These are phyloP conservation scores for Vaccinium corymbosum DNA, from an alignment of 148 eudicot species.

Conservation along the genomic window DNA sequence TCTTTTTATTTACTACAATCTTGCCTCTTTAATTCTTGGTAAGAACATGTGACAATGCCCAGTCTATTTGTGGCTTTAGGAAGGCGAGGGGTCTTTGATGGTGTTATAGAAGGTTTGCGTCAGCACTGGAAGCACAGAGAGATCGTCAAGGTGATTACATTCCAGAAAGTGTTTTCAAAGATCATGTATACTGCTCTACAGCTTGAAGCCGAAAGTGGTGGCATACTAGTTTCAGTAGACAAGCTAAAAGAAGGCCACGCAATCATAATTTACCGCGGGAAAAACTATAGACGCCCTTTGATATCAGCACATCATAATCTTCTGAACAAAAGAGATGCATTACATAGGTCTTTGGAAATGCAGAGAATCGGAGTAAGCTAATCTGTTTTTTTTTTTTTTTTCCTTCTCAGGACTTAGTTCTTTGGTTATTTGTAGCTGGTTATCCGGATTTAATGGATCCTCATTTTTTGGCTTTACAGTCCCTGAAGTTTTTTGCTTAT, in stretches of 20 bases:
- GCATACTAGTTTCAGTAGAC: conserved; percentile 64
- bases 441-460: not conserved
- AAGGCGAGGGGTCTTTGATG: conserved; percentile 86
- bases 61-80: conserved; percentile 42
- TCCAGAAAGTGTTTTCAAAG: conserved; percentile 58
- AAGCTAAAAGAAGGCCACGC: conserved; percentile 86
- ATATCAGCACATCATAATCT: conserved; percentile 43
- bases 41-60: not conserved
- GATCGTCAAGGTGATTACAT: conserved; percentile 76
- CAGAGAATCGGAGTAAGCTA: conserved; percentile 89
- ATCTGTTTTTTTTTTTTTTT: not conserved
- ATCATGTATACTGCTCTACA: conserved; percentile 63
- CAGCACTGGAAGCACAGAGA: conserved; percentile 99
- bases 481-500: conserved; percentile 70
- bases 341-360: conserved; percentile 74
- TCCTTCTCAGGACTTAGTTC: not conserved
- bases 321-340: conserved; percentile 71
- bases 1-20: too few relatives aligned
- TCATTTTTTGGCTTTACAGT: conserved; percentile 39
- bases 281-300: conserved; percentile 77
- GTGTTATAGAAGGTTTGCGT: conserved; percentile 86
- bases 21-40: too few relatives aligned
- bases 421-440: not conserved
- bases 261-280: conserved; percentile 81
- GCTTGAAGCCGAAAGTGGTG: conserved; percentile 80